A percentile compares a stretch with the other conserved stretches of the same genome.
phyloP scores from a whole-genome alignment of 352 stramenopile genomes.

The Aphanomyces euteiches region DNA sequence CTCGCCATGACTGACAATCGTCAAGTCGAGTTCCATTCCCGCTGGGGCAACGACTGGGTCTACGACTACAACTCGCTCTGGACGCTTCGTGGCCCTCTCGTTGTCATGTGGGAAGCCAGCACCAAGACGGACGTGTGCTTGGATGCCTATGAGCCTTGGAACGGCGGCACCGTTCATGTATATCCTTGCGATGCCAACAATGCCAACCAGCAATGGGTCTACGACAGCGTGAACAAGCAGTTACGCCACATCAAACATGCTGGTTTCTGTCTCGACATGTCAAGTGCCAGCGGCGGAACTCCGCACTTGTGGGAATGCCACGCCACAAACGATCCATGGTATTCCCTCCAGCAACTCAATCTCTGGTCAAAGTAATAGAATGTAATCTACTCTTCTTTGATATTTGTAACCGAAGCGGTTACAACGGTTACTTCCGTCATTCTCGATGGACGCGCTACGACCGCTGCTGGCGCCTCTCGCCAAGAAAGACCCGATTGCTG shows the following conservation, averaged over 20 bases:
- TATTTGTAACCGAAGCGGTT: neutral
- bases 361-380: neutral
- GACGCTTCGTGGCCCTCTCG: conserved; percentile 2
- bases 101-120: neutral
- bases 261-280: conserved; percentile 28
- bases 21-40: conserved; percentile 1
- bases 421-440: neutral
- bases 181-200: conserved; percentile 52
- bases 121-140: conserved; percentile 10
- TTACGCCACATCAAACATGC: conserved; percentile 49
- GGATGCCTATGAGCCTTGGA: conserved; percentile 39
- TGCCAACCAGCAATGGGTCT: conserved; percentile 60
- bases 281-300: neutral
- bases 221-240: conserved; percentile 40
- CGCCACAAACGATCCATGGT: neutral
- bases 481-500: neutral
- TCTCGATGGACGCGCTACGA: conserved; percentile 3
- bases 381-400: too few relatives aligned
- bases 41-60: conserved; percentile 3
- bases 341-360: conserved; percentile 14
- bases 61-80: neutral
- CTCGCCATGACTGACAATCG: neutral
- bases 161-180: conserved; percentile 54
- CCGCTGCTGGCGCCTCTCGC: neutral
- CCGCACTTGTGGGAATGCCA: conserved; percentile 28